These are phyloP conservation scores for Acorus calamus DNA, from an alignment of 106 monocot genomes.

Conservation along the genomic window DNA sequence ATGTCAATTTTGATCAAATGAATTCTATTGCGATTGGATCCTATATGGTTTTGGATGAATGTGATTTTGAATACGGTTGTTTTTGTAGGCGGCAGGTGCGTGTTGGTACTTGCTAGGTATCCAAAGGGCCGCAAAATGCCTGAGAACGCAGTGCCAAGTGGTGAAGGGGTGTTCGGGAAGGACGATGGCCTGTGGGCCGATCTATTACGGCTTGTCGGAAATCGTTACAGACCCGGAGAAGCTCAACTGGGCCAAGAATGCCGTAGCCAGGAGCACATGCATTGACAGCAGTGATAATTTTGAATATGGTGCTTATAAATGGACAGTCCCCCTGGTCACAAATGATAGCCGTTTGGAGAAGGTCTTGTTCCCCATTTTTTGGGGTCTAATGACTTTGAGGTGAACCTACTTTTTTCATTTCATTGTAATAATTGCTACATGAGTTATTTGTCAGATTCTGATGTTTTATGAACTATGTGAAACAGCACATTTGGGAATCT, in stretches of 20 bases:
- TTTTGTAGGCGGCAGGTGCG: conserved; percentile 62
- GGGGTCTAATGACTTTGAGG: conserved; percentile 88
- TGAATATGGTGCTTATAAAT: conserved; percentile 68
- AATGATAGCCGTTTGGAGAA: conserved; percentile 65
- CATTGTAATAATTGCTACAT: not conserved
- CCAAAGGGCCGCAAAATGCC: conserved; percentile 74
- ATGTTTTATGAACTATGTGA: not conserved
- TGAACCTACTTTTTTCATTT: not conserved
- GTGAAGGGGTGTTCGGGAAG: conserved; percentile 13
- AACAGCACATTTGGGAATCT: conserved; percentile 73
- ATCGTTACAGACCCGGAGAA: conserved; percentile 9
- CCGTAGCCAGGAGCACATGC: conserved; percentile 28
- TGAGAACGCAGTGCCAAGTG: conserved; percentile 45
- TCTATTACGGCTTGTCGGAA: conserved; percentile 47
- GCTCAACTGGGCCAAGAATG: conserved; percentile 39
- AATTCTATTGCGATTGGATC: no score
- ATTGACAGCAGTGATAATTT: conserved; percentile 37
- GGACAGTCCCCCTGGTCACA: conserved; percentile 64
- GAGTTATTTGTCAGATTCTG: not conserved
- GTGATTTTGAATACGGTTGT: no score
- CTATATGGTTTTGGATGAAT: no score
- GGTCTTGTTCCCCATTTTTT: conserved; percentile 77
- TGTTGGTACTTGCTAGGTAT: conserved; percentile 92
- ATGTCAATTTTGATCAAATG: no score
- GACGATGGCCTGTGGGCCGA: conserved; percentile 33